A percentile compares a stretch with the other conserved stretches of the same genome.
Conservation (phyloP, 2,329 filamentous ascomycete genomes). For the Sporothrix protearum region DNA sequence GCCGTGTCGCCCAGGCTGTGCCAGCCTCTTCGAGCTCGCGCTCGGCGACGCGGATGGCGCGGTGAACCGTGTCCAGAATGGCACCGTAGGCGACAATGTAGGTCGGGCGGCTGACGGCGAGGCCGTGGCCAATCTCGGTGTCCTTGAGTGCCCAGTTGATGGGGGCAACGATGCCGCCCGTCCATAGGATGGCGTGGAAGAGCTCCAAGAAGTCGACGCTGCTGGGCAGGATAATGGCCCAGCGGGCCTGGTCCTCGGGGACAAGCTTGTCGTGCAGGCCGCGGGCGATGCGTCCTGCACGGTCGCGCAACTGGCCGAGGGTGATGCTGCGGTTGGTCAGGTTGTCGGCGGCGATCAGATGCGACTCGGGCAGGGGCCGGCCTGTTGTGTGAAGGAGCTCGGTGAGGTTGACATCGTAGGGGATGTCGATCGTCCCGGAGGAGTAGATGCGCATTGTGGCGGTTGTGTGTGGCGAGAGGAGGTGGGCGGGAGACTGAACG, state of each 20-base stretch:
- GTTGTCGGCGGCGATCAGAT: constrained; percentile 43
- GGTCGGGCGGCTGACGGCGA: constrained; percentile 42
- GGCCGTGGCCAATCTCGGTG: constrained; percentile 41
- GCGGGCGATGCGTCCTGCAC: constrained; percentile 41
- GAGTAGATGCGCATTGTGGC: constrained; percentile 37
- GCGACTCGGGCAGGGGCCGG: constrained; percentile 39
- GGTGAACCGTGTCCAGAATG: constrained; percentile 32
- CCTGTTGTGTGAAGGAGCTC: constrained; percentile 42
- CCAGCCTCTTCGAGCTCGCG: constrained; percentile 31
- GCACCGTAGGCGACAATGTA: constrained; percentile 42
- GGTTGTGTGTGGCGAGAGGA: neutral
- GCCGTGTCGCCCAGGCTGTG: constrained; percentile 35
- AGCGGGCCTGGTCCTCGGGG: constrained; percentile 39
- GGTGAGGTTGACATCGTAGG: constrained; percentile 42
- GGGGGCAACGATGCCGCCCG: constrained; percentile 40
- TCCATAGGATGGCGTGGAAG: constrained; percentile 43
- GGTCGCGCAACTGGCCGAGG: constrained; percentile 41
- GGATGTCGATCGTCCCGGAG: constrained; percentile 36
- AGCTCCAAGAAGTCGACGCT: constrained; percentile 45
- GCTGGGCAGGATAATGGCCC: constrained; percentile 45
- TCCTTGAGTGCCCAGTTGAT: constrained; percentile 41
- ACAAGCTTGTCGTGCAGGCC: constrained; percentile 37
- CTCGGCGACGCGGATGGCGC: constrained; percentile 37
- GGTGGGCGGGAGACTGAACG: too few relatives aligned
- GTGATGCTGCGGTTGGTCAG: constrained; percentile 46